A percentile compares a stretch with the other conserved stretches of the same genome.
Evolutionary conservation across 306 rosid species (phyloP).

Genomic region (Vicia faba): DNA sequence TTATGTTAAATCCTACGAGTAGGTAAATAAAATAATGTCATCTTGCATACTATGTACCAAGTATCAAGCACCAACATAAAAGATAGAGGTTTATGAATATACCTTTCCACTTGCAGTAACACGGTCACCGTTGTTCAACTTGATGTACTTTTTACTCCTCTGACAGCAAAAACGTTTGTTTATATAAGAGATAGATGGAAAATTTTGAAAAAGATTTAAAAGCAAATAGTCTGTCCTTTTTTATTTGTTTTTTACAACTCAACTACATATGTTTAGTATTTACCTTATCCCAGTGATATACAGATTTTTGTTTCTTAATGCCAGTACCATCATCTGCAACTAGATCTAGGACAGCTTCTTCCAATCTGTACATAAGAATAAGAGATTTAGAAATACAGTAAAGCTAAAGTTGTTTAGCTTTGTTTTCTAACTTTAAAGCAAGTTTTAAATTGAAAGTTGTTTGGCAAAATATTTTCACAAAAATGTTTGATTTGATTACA

Average conservation of each 20-base stretch:
- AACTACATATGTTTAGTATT: constrained; percentile 17
- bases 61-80: neutral
- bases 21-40: constrained; percentile 10
- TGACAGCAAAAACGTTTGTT: constrained; percentile 52
- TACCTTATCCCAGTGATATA: constrained; percentile 95
- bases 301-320: constrained; percentile 83
- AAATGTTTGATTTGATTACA: neutral
- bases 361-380: constrained; percentile 60
- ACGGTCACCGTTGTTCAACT: constrained; percentile 81
- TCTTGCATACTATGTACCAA: neutral
- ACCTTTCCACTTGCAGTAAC: constrained; percentile 97
- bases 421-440: neutral
- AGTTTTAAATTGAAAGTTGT: constrained; percentile 1
- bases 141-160: constrained; percentile 88
- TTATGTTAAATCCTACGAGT: neutral
- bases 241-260: neutral
- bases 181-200: constrained; percentile 23
- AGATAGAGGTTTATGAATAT: constrained; percentile 18
- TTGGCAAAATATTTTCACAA: neutral
- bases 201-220: constrained; percentile 2
- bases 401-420: neutral
- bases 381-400: neutral
- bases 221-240: constrained; percentile 3
- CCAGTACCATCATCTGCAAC: constrained; percentile 85
- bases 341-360: constrained; percentile 83